These are phyloP conservation scores for Xanthoparmelia taractica DNA, from an alignment of 495 filamentous ascomycete species.

Conservation along the genomic window DNA sequence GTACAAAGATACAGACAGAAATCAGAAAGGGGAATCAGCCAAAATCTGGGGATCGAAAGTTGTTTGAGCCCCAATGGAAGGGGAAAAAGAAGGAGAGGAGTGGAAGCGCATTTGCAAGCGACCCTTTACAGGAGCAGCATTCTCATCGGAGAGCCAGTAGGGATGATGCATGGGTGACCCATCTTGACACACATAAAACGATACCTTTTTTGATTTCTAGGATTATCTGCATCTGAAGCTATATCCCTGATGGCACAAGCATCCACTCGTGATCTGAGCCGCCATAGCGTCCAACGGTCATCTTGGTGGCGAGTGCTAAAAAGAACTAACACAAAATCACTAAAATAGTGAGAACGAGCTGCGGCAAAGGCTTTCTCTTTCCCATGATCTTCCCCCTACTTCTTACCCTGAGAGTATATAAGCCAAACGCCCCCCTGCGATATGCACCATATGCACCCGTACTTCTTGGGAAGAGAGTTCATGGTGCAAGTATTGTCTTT, in stretches of 20 bases:
- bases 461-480: slow-evolving; percentile 10
- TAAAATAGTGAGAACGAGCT: slow-evolving; percentile 10
- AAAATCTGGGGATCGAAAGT: not conserved
- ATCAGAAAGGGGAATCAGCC: not conserved
- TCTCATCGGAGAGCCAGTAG: not conserved
- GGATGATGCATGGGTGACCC: not conserved
- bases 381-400: not conserved
- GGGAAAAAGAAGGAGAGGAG: not conserved
- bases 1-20: not conserved
- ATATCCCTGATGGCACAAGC: slow-evolving; percentile 13
- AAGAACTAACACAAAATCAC: not conserved
- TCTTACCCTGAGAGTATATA: too few species aligned
- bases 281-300: slow-evolving; percentile 1
- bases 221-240: slow-evolving; percentile 13
- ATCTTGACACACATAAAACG: not conserved
- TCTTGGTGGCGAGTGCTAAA: slow-evolving; percentile 16
- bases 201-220: too few species aligned
- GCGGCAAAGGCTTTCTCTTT: slow-evolving; percentile 22
- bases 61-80: not conserved
- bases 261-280: slow-evolving; percentile 17
- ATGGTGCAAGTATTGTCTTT: not conserved
- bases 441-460: slow-evolving; percentile 12
- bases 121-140: not conserved
- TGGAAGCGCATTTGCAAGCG: slow-evolving; percentile 4
- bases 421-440: not conserved